Evolutionary conservation across 768 basidiomycete genomes (phyloP), one percentile per base, ranked within the genome.

Genomic region (Leccinum subgranulosum): DNA sequence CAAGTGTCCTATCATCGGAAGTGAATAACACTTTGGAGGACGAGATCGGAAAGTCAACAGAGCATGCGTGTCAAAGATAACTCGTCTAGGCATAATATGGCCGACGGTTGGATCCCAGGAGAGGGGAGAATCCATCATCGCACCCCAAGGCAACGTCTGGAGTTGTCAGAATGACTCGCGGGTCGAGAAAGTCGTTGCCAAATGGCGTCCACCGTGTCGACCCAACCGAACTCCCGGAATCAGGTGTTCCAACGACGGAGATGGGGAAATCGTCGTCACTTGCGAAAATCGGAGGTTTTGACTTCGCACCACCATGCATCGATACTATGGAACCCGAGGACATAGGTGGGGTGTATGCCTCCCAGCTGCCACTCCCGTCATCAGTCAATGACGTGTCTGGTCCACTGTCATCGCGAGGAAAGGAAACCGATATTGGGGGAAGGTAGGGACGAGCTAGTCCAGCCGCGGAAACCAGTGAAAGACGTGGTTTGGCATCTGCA

Each of bases 321-420:
- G 75, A 70, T 12, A 77, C 76, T 4, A 78, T 72, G 6, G 84
- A 84, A 9, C 77, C 77, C 1, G 76, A 77, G 6, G 84, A 86
- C 1, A 82, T 77, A 1, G 85, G 85, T 28, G 85, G 85, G 0
- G 84, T 86, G 60, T 86, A 86, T 31, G 80, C 75, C 5, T 82
- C 77, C 85, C 85, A 87, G 17, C 80, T 79, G 55, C 79, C 78
- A 34, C 77, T 76, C 17, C 73, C 67, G 41, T 82, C 79, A 49
- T 81, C 83, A 0, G 77, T 77, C 21, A 77, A 76, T 7, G 76
- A 78, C 0, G 84, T 81, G 41, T 73, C 78, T 4, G 85, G 83
- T 2, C 78, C 80, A 27, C 84, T 83, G 51, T 83, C 81, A 7
- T 75, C 72, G 70, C n/a, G 76, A 67, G 73, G 58, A 70, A 73